Conservation (phyloP, 2,329 filamentous ascomycete genomes). For the Colletotrichum chlorophyti region DNA sequence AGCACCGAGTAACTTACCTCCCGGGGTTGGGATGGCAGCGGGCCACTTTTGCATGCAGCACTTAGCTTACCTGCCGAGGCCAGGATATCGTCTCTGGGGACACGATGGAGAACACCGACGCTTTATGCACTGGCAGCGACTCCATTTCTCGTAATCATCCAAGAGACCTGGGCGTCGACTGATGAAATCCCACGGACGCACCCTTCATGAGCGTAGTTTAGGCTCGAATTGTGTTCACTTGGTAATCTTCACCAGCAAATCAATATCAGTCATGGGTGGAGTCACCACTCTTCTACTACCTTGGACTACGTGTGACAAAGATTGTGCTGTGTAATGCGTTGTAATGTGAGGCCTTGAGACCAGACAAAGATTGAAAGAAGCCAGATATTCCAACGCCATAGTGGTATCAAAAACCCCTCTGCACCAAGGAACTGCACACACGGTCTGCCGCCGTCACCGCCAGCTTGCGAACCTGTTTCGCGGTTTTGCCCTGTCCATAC, state of each 20-base stretch:
- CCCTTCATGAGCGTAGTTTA: too few species aligned
- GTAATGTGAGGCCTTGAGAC: too few species aligned
- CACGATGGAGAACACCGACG: too few species aligned
- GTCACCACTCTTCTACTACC: not conserved
- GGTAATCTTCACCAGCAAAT: too few species aligned
- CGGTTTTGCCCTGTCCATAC: not conserved
- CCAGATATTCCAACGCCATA: constrained; percentile 7
- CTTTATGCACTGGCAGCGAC: too few species aligned
- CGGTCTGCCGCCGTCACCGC: not conserved
- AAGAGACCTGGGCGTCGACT: too few species aligned
- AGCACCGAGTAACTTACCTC: constrained; percentile 10
- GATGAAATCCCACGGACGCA: too few species aligned
- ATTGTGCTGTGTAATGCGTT: not conserved
- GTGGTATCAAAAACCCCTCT: constrained; percentile 18
- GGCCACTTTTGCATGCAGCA: not conserved
- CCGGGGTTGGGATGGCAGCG: constrained; percentile 16
- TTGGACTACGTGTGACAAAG: not conserved
- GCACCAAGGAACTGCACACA: not conserved
- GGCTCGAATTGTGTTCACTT: too few species aligned
- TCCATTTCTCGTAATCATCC: too few species aligned
- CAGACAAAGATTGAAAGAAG: not conserved
- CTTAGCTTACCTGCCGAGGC: not conserved
- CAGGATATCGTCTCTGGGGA: too few species aligned
- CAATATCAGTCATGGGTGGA: not conserved
- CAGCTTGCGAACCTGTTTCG: not conserved